These are phyloP conservation scores for Exophiala phaeomuriformis DNA, from an alignment of 2,329 filamentous ascomycete genomes.

Conservation along the genomic window DNA sequence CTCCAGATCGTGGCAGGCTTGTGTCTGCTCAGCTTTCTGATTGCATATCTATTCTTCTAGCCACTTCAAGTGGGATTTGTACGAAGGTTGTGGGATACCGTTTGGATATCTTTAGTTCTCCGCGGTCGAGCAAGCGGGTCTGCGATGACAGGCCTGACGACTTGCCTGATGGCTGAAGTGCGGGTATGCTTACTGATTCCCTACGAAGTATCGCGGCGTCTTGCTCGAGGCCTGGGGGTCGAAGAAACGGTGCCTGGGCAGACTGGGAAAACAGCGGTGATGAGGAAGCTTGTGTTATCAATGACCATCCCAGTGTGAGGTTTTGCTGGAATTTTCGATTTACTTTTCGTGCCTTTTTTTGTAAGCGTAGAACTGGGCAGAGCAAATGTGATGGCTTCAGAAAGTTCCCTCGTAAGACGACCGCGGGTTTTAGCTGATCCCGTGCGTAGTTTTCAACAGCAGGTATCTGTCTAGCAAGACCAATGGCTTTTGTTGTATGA, in stretches of 20 bases:
- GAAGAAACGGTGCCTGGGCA: no score
- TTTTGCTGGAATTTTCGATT: constrained; percentile 1
- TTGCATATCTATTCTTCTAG: constrained; percentile 96
- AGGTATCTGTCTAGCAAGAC: no score
- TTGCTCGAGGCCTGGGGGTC: no score
- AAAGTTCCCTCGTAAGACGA: not conserved
- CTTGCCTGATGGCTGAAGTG: no score
- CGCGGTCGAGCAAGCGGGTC: no score
- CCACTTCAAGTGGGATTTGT: not conserved
- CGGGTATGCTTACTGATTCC: no score
- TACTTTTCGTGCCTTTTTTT: constrained; percentile 6
- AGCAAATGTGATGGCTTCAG: constrained; percentile 4
- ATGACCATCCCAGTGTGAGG: not conserved
- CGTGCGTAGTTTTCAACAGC: no score
- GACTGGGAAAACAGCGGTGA: not conserved
- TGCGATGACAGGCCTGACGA: no score
- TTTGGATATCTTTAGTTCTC: constrained; percentile 8
- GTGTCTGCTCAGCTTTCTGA: constrained; percentile 82
- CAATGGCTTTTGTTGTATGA: no score
- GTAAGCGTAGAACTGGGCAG: constrained; percentile 20
- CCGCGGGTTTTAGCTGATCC: no score
- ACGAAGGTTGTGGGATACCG: not conserved
- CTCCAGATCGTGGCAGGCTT: constrained; percentile 76
- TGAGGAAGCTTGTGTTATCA: not conserved
- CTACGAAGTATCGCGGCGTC: no score